Base-by-base conservation (phyloP, 768 basidiomycete genomes). In the Tulasnella sp. region DNA sequence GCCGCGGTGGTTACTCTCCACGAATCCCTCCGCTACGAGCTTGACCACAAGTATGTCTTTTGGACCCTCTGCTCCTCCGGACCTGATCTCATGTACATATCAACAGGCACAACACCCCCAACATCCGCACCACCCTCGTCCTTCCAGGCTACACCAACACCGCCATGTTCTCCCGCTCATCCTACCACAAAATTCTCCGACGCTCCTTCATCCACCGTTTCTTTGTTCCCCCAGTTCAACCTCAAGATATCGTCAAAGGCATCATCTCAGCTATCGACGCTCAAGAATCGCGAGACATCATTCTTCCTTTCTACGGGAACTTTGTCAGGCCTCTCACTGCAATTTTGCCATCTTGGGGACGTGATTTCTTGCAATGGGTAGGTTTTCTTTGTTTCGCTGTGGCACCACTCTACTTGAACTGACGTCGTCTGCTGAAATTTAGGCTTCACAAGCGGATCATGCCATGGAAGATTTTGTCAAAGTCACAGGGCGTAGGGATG, bases 41-140 rank as follows among this genome's bases (percentile, higher is more conserved):
- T 99, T 22, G 92, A 96, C 82, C 89, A 91, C 64, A 85, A 86
- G 91, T 92, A 82, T 72, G 81, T 78, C 74, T 69, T 45, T 22
- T 45, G 15, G 3, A 12, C 22, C 11, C 19, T n/a, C n/a, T n/a
- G n/a, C n/a, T n/a, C n/a, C n/a, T n/a, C n/a, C n/a, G n/a, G n/a
- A n/a, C n/a, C n/a, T n/a, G n/a, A n/a, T n/a, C n/a, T n/a, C n/a
- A n/a, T n/a, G n/a, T n/a, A n/a, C n/a, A n/a, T n/a, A n/a, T n/a
- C n/a, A n/a, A n/a, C n/a, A 90, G 91, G n/a, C 91, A 94, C 83
- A 84, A 88, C 49, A 86, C 89, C 38, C 92, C 92, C 1, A 82
- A 85, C 58, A 89, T 99, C 82, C 91, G 93, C n/a, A 97, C 95
- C 12, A 96, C 94, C 2, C 86, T 98, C 29, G 83, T 99, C 77